Evolutionary conservation across 2,329 filamentous ascomycete genomes (phyloP).

Genomic region (Cryphonectria japonica): DNA sequence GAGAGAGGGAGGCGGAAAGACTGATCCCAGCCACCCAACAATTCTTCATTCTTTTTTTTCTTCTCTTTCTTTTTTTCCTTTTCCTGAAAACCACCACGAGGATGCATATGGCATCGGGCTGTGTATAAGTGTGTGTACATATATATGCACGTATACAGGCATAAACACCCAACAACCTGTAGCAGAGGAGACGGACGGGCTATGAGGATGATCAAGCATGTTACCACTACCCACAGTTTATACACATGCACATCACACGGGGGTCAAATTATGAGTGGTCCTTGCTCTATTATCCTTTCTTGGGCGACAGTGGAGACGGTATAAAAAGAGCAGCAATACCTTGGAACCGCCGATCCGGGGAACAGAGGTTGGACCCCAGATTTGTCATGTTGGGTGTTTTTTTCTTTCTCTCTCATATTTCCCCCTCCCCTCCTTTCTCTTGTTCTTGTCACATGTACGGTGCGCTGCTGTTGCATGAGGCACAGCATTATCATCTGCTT

Average conservation of each 20-base stretch:
- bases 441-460: slow-evolving; percentile 10
- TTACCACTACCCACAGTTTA: neutral
- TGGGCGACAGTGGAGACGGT: neutral
- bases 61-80: too few relatives aligned
- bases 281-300: neutral
- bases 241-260: neutral
- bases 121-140: neutral
- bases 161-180: neutral
- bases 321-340: neutral
- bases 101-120: neutral
- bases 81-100: neutral
- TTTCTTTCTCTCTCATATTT: too few relatives aligned
- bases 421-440: neutral
- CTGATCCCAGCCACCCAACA: neutral
- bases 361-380: neutral
- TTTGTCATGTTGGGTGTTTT: neutral
- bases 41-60: neutral
- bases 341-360: neutral
- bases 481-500: slow-evolving; percentile 16
- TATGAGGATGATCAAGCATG: neutral
- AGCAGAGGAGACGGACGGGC: neutral
- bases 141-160: neutral
- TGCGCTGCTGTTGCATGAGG: slow-evolving; percentile 3
- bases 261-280: neutral
- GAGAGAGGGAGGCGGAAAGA: neutral